Evolutionary conservation across 805 yeast genomes (phyloP), one percentile per base, ranked within the genome.

Genomic region (Teunomyces barrocoloradensis): DNA sequence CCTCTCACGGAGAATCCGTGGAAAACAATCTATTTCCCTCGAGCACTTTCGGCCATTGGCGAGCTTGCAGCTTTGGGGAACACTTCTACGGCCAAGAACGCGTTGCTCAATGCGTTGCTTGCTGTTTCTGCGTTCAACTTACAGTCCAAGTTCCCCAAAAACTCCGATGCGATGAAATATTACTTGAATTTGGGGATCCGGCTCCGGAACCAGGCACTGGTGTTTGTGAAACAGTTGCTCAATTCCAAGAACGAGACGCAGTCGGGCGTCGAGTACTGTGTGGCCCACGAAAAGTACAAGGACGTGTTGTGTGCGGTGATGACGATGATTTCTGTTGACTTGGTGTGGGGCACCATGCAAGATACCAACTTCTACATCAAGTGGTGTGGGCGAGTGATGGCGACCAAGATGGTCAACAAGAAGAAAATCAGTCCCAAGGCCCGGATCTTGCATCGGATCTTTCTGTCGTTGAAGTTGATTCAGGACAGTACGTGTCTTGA

Each of bases 291-390:
- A 58, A 85, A 86, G 61, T 89, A 89, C 63, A 89, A 89, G 60
- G 96, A 89, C 60, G 87, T 88, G 4, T 63, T 89, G 23, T 86
- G 89, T 43, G 94, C 96, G 0, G 83, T 87, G 18, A 74, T 89
- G 62, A 84, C 94, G 2, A 87, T 89, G 96, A 88, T 85, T 42
- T 83, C 91, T 5, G 87, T 89, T 44, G 96, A 89, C 66, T 84
- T 88, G 44, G 91, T 88, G 12, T 86, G 95, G 89, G 96, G 96
- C 2, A 82, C 92, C 0, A 87, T 87, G 91, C 84, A 86, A 46
- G 94, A 87, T 54, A 88, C 96, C 58, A 82, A 81, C 52, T 77
- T 82, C 48, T 88, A 88, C 66, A 72, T 89, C 45, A 79, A 81
- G 46, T 81, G 89, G 56, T 87, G 96, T 68, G 92, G 88, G 51